Evolutionary conservation across 257 asterid genomes (phyloP).

Genomic region (Sherardia arvensis): DNA sequence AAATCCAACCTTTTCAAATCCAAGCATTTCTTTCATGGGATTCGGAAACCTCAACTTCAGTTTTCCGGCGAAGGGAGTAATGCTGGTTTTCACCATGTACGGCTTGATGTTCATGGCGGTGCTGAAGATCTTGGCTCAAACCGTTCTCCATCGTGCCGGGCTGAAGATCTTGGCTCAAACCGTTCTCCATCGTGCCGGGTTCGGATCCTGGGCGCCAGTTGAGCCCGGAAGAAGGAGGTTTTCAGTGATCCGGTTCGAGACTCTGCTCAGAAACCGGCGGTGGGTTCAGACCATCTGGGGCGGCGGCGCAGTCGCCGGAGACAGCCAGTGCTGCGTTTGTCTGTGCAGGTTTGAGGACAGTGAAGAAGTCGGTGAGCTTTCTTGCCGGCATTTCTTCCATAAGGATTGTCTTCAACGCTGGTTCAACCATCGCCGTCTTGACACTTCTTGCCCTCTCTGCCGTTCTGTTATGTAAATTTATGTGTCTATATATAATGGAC

Average conservation of each 20-base stretch:
- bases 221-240: constrained; percentile 21
- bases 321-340: constrained; percentile 44
- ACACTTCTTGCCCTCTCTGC: constrained; percentile 55
- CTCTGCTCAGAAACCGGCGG: constrained; percentile 21
- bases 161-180: constrained; percentile 32
- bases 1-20: neutral
- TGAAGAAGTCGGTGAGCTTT: constrained; percentile 53
- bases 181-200: constrained; percentile 18
- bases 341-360: constrained; percentile 36
- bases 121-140: constrained; percentile 27
- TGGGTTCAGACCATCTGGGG: neutral
- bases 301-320: constrained; percentile 3
- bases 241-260: constrained; percentile 24
- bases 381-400: constrained; percentile 68
- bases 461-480: constrained; percentile 33
- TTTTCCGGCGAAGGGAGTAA: constrained; percentile 39
- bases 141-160: constrained; percentile 22
- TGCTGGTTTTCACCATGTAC: constrained; percentile 35
- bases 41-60: constrained; percentile 23
- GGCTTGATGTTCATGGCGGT: constrained; percentile 30
- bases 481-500: too few relatives aligned
- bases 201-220: constrained; percentile 4
- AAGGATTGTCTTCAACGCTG: constrained; percentile 51
- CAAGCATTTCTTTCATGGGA: constrained; percentile 28
- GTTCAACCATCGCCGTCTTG: constrained; percentile 35